Base-by-base conservation (phyloP, 73 alveolate genomes). In the Paraurostyla sp. region DNA sequence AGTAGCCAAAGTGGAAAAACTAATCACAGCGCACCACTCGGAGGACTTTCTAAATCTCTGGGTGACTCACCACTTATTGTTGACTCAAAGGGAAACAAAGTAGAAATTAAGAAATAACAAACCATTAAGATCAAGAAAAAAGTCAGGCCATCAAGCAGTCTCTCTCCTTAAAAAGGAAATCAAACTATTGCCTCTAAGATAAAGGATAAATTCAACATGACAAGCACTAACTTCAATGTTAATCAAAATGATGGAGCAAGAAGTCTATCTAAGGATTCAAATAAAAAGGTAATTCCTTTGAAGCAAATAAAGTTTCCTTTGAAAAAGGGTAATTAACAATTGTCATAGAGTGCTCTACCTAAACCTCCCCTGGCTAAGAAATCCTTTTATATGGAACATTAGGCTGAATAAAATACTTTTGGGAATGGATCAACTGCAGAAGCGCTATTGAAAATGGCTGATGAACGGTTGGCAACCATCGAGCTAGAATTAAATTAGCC, bases 301-400 rank as follows among this genome's bases (percentile, higher is more conserved):
- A 73, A 73, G 30, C 23, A 73, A 45, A 73, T 48, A 9, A 49
- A 73, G 27, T 48, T 48, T 25, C 48, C 56, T n/a, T 7, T 45
- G n/a, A 49, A 73, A 50, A 73, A 73, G 32, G 0, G 15, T 45
- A 43, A 20, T 9, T 29, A 25, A 73, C 2, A 46, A 13, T 45
- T 6, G 7, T 73, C 86, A 45, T 45, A n/a, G 23, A 48, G 65
- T 29, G 69, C 71, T 3, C 62, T 51, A n/a, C 78, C 78, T 29
- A 78, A 78, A 27, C 89, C 89, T 9, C 89, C 89, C 9, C 80
- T 78, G 30, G 80, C 29, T 78, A 78, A 78, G 30, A 78, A 78
- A 60, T 32, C 49, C 42, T 54, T 51, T 25, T 23, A 16, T 9
- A 22, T 51, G 38, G 46, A 41, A 3, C 62, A 78, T 45, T 20